Base-by-base conservation (phyloP, 2,329 filamentous ascomycete genomes). In the Diaporthe citri region DNA sequence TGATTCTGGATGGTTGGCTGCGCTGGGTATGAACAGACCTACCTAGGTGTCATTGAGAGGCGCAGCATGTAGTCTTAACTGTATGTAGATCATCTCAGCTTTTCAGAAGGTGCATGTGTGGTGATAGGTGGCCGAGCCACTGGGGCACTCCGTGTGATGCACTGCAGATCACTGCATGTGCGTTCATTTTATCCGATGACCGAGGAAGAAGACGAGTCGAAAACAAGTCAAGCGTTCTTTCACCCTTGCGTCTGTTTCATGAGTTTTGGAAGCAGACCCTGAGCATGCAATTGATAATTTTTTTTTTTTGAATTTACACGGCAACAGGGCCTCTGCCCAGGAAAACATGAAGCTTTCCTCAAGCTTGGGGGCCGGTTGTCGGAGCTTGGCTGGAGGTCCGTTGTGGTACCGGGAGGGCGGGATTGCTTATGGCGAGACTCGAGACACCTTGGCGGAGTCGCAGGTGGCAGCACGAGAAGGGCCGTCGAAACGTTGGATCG, bases 371-470 rank as follows among this genome's bases (percentile, higher is more conserved):
- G 12, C 46, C 46, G 46, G 64, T 52, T 6, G 46, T 52, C 64
- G 64, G 64, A 41, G 46, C 64, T 67, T 67, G 64, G 64, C 62
- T 25, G 12, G 43, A 28, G 31, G 62, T 25, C 22, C 9, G 31
- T 13, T 52, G 46, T 67, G 64, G 64, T 67, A 52, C 64, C 64
- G 62, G 62, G 43, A 52, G 43, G 43, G 62, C 62, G 43, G 62
- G 62, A 67, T 51, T 67, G 64, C 22, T 60, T 34, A 51, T 36
- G 43, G 46, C 62, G 62, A 67, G 62, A 52, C 64, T 39, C 46
- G 64, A 67, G 64, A 67, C 64, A 67, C 46, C 64, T 67, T 67
- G 64, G 64, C 64, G 46, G 46, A 36, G 64, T 67, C 64, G 64
- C 64, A 52, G 64, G 46, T 67, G 46, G 64, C 31, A 67, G 64